Percentiles rank a stretch among this genome's conserved stretches.
Evolutionary conservation across 1,139 yeast species (phyloP).

Genomic region (Candida albicans): DNA sequence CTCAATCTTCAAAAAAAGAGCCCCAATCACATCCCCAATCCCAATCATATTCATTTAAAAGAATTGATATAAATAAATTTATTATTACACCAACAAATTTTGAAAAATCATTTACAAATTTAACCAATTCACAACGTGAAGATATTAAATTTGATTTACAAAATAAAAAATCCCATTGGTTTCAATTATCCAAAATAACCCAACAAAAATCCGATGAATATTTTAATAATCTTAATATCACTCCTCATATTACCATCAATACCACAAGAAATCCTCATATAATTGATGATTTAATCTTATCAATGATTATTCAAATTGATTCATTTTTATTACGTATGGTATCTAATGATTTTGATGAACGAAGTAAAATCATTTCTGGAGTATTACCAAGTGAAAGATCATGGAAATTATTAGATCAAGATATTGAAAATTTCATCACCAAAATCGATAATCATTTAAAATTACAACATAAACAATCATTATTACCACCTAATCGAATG

Average conservation of each 20-base stretch:
- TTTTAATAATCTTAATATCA: too few species aligned
- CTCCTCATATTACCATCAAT: too few species aligned
- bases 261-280: too few species aligned
- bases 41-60: constrained; percentile 7
- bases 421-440: constrained; percentile 24
- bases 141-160: constrained; percentile 19
- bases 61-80: background rate
- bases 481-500: constrained; percentile 18
- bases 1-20: constrained; percentile 13
- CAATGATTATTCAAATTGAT: constrained; percentile 34
- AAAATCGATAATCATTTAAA: constrained; percentile 19
- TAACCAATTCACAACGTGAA: constrained; percentile 17
- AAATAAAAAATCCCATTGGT: constrained; percentile 30
- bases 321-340: constrained; percentile 31
- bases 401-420: constrained; percentile 35
- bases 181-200: constrained; percentile 29
- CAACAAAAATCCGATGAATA: constrained; percentile 25
- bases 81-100: background rate
- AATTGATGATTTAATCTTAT: constrained; percentile 19
- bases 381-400: constrained; percentile 34
- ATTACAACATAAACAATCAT: too few species aligned
- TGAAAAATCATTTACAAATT: background rate
- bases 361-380: constrained; percentile 25
- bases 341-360: constrained; percentile 37
- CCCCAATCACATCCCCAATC: too few species aligned